Base-by-base conservation (phyloP, 1,284 basidiomycete genomes). In the Rhodotorula glutinis region DNA sequence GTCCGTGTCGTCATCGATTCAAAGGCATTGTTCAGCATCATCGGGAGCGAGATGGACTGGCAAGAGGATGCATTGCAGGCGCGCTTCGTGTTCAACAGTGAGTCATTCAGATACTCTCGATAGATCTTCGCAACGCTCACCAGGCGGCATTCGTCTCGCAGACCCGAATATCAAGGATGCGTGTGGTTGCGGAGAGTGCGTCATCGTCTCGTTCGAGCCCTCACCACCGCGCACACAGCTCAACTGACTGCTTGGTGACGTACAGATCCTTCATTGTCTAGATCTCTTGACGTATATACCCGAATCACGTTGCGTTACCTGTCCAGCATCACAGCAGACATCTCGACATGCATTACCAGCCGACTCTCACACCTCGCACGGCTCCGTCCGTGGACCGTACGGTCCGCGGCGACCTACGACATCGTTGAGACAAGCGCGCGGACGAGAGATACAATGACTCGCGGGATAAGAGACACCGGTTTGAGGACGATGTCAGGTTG, bases 31-130 rank as follows among this genome's bases (percentile, higher is more conserved):
- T 98, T 99, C 80, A 93, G 90, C 69, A 96, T 99, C 76, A 98
- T 99, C 73, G 96, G 96, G 52, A 94, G 91, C 78, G 89, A 90
- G 82, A 99, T 99, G 96, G 93, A 96, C 78, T 98, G 96, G 96
- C 85, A 89, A 71, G 96, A 98, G 82, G 91, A 93, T 79, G 80
- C 86, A 44, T 80, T 97, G 55, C 92, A 90, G 88, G 88, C 91
- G 62, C 92, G 91, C 80, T 96, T 97, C 75, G 87, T 90, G 33
- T 96, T 97, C 81, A 88, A 90, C 81, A 96, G 74, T 75, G 53
- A 91, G 77, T 88, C 43, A 44, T 33, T 8, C 4, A n/a, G 17
- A 5, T 33, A 10, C 25, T 25, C 21, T 9, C 3, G 7, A 38
- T 38, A n/a, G n/a, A 5, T 40, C 21, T 9, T 3, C 44, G 2